Base-by-base conservation (phyloP, 257 asterid genomes). In the Voacanga thouarsii region DNA sequence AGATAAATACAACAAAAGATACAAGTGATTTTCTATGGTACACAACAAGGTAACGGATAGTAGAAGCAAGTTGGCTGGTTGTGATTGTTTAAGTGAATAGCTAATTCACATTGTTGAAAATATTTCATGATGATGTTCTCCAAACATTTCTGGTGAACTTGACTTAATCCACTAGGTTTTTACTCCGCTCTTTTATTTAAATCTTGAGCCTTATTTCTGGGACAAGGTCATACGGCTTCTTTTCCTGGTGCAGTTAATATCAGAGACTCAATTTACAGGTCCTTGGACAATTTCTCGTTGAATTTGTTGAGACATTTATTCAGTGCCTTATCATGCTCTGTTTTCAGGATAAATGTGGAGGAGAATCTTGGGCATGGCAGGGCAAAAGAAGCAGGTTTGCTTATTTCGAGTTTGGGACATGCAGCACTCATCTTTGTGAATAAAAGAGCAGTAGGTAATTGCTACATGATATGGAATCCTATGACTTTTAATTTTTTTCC, bases 1-100 rank as follows among this genome's bases (percentile, higher is more conserved):
- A 92, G 83, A 90, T 92, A 85, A 92, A 90, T 81, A 90, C 92
- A 55, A 92, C 97, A n/a, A 89, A 89, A 83, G 96, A 92, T 80
- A 74, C 80, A 14, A 90, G 92, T 77, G 97, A 92, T 83, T 90
- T 86, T 82, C 87, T 92, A 44, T 92, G 97, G 97, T 92, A 90
- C 74, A 86, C 90, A 23, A 92, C 85, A 79, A 87, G 94, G 97
- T 90, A 77, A 78, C 23, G 2, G 37, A 33, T 74, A 3, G 18
- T 33, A 3, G 60, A 39, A 60, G 67, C n/a, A 18, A 21, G 15
- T 37, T 79, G 47, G 23, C 75, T n/a, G 24, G 66, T 28, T 16
- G 15, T 37, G 30, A 74, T 55, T 24, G 47, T 61, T 50, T 74
- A 12, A 33, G 45, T 7, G 24, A 44, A 47, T 63, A 28, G 21